phyloP scores from a whole-genome alignment of 2,329 filamentous ascomycete species.

The Gyromitra esculenta region DNA sequence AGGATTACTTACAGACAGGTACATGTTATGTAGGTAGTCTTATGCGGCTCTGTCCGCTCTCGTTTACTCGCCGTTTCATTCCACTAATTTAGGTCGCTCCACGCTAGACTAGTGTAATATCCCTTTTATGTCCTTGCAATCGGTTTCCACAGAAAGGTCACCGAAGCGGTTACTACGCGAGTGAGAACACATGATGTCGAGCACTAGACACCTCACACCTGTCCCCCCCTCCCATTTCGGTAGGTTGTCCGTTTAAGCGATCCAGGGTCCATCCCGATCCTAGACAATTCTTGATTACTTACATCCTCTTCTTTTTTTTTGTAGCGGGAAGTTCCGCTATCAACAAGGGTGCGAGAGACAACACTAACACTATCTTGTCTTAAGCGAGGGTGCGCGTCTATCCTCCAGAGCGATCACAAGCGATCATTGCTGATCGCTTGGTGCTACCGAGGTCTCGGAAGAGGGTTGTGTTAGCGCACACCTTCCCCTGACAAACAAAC shows the following conservation, averaged over 20 bases:
- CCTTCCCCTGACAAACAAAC: too few species aligned
- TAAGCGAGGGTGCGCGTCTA: background rate
- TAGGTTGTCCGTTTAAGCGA: background rate
- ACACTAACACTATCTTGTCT: too few species aligned
- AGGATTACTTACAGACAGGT: too few species aligned
- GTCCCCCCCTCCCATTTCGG: background rate
- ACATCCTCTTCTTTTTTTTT: background rate
- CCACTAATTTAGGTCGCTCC: too few species aligned
- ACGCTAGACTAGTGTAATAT: too few species aligned
- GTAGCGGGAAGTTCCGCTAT: background rate
- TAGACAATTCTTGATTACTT: background rate
- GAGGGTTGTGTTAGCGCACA: background rate
- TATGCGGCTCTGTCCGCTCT: too few species aligned
- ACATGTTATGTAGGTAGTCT: too few species aligned
- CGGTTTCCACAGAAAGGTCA: too few species aligned
- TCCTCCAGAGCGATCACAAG: background rate
- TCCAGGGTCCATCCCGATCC: background rate
- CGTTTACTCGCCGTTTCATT: too few species aligned
- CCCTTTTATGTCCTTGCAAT: too few species aligned
- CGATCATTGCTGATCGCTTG: background rate
- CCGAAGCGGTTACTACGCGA: background rate
- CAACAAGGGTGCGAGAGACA: too few species aligned
- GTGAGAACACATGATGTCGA: conserved; percentile 1
- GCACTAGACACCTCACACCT: background rate
- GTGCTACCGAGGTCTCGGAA: background rate